Percentiles rank a stretch among this genome's conserved stretches.
Conservation (phyloP, 495 filamentous ascomycete genomes). For the Patellaria atrata region DNA sequence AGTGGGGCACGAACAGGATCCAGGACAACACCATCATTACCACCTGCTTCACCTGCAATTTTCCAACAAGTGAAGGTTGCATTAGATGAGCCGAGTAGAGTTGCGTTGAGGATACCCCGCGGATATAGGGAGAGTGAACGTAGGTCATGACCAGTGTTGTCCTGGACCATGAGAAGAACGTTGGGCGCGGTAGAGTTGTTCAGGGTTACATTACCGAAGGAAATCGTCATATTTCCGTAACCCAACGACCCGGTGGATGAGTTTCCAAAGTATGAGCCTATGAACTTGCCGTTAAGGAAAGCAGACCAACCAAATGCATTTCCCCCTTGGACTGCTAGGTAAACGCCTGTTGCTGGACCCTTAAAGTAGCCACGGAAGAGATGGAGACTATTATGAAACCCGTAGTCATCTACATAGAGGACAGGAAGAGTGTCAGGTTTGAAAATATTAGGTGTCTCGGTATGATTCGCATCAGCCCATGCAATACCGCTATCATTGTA, state of each 20-base stretch:
- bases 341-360: slow-evolving; percentile 17
- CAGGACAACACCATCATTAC: slow-evolving; percentile 8
- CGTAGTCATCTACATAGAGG: slow-evolving; percentile 25
- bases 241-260: slow-evolving; percentile 3
- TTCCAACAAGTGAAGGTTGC: slow-evolving; percentile 21
- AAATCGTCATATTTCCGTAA: slow-evolving; percentile 16
- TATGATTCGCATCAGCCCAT: slow-evolving; percentile 20
- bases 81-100: slow-evolving; percentile 11
- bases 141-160: slow-evolving; percentile 25
- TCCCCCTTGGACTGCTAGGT: slow-evolving; percentile 19
- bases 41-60: slow-evolving; percentile 21
- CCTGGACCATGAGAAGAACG: slow-evolving; percentile 20
- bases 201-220: slow-evolving; percentile 16
- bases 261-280: slow-evolving; percentile 20
- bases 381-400: slow-evolving; percentile 22
- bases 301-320: slow-evolving; percentile 19
- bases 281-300: slow-evolving; percentile 23
- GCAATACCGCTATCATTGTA: slow-evolving; percentile 22
- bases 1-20: slow-evolving; percentile 21
- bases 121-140: slow-evolving; percentile 15
- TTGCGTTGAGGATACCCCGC: slow-evolving; percentile 23
- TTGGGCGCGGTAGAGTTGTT: slow-evolving; percentile 18
- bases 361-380: slow-evolving; percentile 24
- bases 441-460: slow-evolving; percentile 18
- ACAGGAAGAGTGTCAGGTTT: slow-evolving; percentile 22